A percentile compares a stretch with the other conserved stretches of the same genome.
Evolutionary conservation across 2,329 filamentous ascomycete species (phyloP).

Genomic region (Fusarium staphyleae): DNA sequence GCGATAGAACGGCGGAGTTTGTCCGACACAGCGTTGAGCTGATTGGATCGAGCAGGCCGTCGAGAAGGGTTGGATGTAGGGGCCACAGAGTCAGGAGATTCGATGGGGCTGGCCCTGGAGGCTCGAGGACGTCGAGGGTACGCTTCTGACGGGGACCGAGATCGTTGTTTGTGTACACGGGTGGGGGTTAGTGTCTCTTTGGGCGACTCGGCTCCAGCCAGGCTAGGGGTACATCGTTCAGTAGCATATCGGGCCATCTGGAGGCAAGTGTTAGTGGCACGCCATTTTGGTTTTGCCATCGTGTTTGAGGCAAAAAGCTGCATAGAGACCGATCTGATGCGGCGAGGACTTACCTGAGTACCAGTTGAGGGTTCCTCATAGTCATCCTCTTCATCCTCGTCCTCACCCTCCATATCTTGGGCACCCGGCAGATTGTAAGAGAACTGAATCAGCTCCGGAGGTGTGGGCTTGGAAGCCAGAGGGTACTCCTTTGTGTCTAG

Average conservation of each 20-base stretch:
- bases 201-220: conserved; percentile 40
- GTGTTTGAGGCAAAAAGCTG: not conserved
- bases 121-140: conserved; percentile 44
- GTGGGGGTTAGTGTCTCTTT: conserved; percentile 39
- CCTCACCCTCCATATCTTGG: conserved; percentile 41
- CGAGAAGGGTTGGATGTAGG: conserved; percentile 33
- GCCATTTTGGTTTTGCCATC: not conserved
- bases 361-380: conserved; percentile 17
- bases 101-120: conserved; percentile 41
- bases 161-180: conserved; percentile 42
- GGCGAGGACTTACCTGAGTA: conserved; percentile 33
- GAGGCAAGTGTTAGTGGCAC: conserved; percentile 10
- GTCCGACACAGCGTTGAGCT: conserved; percentile 44
- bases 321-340: not conserved
- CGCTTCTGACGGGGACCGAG: conserved; percentile 46
- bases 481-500: conserved; percentile 92
- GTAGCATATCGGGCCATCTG: conserved; percentile 34
- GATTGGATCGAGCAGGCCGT: conserved; percentile 41
- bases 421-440: conserved; percentile 67
- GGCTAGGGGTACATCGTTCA: conserved; percentile 38
- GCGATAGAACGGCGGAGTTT: conserved; percentile 47
- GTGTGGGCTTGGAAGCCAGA: conserved; percentile 82
- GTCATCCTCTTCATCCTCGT: conserved; percentile 27
- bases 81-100: conserved; percentile 42
- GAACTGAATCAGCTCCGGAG: conserved; percentile 78